Base-by-base conservation (phyloP, 768 basidiomycete species). In the Rubroboletus pulcherrimus region DNA sequence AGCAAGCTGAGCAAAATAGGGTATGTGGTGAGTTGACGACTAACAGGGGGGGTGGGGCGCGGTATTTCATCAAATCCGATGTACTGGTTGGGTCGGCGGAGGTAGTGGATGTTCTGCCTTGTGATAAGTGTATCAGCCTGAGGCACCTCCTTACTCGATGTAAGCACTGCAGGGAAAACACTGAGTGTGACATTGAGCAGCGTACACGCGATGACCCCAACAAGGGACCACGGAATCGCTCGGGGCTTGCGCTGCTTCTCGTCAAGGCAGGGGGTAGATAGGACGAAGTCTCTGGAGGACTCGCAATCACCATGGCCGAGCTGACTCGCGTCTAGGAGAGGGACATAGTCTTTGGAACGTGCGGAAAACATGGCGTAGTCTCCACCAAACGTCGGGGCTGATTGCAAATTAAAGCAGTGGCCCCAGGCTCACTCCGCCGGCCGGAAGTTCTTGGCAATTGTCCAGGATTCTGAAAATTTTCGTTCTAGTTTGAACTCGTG, bases 11-110 rank as follows among this genome's bases (percentile, higher is more conserved):
- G 40, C 26, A 57, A 12, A 7, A 47, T 57, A 6, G 56, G 56
- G 31, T 57, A 57, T 2, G 54, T 44, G 26, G 38, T 56, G 26
- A 57, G 37, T 14, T 34, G 41, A 5, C 54, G 56, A 40, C 15
- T 11, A 33, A 56, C 21, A 7, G 54, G 48, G 7, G 56, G 56
- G 30, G 1, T 40, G 10, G 54, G 56, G 1, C 56, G 54, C 6
- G 10, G 48, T 39, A 57, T 57, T 12, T 56, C 54, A 4, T 56
- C 54, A 5, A 57, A 56, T 6, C 56, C 56, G 21, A 57, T 57
- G 31, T 57, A 57, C 37, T 57, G 56, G 38, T 57, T 50, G 5
- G 56, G 56, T 33, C 56, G 30, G 8, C 10, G 56, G 21, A 57
- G 54, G 10, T 35, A 54, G 21, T 57, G 56, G 26, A 57, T 33